These are phyloP conservation scores for Luzula sylvatica DNA, from an alignment of 176 grass and related monocot genomes.

Conservation along the genomic window DNA sequence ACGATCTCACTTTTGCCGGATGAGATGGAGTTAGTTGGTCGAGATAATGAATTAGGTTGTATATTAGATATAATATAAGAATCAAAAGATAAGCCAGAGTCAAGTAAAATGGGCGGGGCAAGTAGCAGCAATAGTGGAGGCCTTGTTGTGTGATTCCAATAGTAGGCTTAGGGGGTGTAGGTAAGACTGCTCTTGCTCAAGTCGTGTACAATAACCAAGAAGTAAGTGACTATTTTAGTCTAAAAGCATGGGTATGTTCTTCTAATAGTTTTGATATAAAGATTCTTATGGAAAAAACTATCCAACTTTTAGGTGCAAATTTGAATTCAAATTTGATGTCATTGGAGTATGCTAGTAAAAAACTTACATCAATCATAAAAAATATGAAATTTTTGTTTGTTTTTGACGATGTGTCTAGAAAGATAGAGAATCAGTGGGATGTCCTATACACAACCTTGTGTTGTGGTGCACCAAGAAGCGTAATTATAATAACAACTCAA, in stretches of 20 bases:
- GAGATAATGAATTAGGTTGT: no score
- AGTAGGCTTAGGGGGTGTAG: no score
- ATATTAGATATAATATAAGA: constrained; percentile 4
- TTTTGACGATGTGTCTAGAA: constrained; percentile 19
- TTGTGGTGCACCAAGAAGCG: not conserved
- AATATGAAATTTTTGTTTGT: constrained; percentile 1
- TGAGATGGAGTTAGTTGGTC: not conserved
- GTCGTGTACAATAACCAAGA: no score
- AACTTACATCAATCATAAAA: not conserved
- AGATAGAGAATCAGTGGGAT: not conserved
- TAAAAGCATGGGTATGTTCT: constrained; percentile 4
- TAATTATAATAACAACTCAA: constrained; percentile 34
- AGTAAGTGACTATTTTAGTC: not conserved
- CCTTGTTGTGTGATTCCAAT: not conserved
- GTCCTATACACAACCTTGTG: no score
- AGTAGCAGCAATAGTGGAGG: no score
- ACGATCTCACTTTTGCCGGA: not conserved
- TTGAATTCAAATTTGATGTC: not conserved
- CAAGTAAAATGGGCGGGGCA: not conserved
- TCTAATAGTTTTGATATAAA: constrained; percentile 5
- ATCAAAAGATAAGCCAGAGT: not conserved
- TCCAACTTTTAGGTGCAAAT: not conserved
- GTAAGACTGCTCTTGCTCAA: no score
- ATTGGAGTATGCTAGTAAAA: not conserved
- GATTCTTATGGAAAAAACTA: not conserved